These are phyloP conservation scores for Hemerocallis citrina DNA, from an alignment of 106 monocot species.

Conservation along the genomic window DNA sequence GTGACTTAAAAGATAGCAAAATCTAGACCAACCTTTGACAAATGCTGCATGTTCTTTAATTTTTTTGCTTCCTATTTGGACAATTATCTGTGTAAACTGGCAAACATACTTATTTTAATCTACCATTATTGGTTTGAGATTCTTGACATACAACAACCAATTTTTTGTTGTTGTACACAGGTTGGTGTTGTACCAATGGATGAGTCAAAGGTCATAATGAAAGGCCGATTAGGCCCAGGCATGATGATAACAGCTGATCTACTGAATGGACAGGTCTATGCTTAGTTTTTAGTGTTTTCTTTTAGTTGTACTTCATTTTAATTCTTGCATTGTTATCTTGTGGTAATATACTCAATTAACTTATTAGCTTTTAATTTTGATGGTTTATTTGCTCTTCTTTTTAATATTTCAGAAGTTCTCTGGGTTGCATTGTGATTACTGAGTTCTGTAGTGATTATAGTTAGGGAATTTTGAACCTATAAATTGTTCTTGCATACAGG, in stretches of 20 bases:
- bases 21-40: too few relatives aligned
- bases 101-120: too few relatives aligned
- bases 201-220: conserved; percentile 90
- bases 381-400: neutral
- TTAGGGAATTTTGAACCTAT: neutral
- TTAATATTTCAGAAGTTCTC: neutral
- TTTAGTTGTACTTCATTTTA: neutral
- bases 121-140: conserved; percentile 1
- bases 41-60: too few relatives aligned
- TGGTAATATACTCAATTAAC: neutral
- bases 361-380: too few relatives aligned
- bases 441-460: neutral
- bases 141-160: neutral
- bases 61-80: too few relatives aligned
- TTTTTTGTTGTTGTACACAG: conserved; percentile 16
- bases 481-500: neutral
- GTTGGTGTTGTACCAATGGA: conserved; percentile 99
- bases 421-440: neutral
- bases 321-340: neutral
- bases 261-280: conserved; percentile 73
- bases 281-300: neutral
- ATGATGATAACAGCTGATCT: conserved; percentile 99
- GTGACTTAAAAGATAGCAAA: too few relatives aligned
- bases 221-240: conserved; percentile 95
- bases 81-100: too few relatives aligned